These are phyloP conservation scores for Cladosporium sp. DNA, from an alignment of 2,329 filamentous ascomycete species.

Conservation along the genomic window DNA sequence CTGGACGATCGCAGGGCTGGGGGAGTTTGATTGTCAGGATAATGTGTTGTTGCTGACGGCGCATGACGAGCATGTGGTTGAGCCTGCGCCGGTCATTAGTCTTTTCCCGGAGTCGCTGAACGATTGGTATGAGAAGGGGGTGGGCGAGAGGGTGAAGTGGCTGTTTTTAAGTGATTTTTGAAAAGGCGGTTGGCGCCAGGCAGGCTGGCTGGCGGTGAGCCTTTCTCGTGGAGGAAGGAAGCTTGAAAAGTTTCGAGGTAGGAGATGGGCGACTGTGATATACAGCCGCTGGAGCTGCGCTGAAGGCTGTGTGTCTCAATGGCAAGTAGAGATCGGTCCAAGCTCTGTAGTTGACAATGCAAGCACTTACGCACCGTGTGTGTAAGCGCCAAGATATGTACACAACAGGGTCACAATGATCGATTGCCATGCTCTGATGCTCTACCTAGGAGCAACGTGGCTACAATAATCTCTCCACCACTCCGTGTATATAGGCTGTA, in stretches of 20 bases:
- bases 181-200: conserved; percentile 40
- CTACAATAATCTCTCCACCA: background rate
- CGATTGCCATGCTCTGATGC: background rate
- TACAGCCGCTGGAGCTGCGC: background rate
- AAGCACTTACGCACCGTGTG: background rate
- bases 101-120: conserved; percentile 44
- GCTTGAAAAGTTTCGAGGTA: background rate
- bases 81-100: conserved; percentile 30
- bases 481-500: no score
- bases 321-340: background rate
- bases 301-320: background rate
- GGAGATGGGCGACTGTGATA: background rate
- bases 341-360: background rate
- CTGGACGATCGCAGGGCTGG: conserved; percentile 35
- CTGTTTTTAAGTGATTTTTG: conserved; percentile 55
- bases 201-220: conserved; percentile 26
- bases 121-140: conserved; percentile 33
- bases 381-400: background rate
- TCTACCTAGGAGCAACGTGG: background rate
- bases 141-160: conserved; percentile 34
- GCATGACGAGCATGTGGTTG: conserved; percentile 35
- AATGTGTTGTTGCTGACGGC: conserved; percentile 36
- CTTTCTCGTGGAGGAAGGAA: conserved; percentile 27
- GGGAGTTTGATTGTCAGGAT: conserved; percentile 36
- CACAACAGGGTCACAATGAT: background rate